Evolutionary conservation across 2,329 filamentous ascomycete species (phyloP).

Genomic region (Cercospora janseana): DNA sequence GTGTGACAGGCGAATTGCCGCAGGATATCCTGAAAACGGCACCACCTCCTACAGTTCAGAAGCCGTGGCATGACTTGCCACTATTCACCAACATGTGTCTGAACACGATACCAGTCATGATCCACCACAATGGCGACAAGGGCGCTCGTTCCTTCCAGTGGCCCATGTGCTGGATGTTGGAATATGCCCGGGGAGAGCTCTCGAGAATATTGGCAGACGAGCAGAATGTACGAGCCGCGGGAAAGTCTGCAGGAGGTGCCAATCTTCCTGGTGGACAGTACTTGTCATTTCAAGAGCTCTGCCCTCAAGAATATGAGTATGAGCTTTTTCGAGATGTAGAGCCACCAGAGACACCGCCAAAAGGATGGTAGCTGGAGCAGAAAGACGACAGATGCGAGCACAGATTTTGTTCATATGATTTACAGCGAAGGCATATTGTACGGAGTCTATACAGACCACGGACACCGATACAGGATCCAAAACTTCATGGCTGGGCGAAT

Average conservation of each 20-base stretch:
- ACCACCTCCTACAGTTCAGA: conserved; percentile 17
- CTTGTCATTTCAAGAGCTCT: conserved; percentile 23
- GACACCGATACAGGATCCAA: too few species aligned
- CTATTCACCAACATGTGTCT: conserved; percentile 30
- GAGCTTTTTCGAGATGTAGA: conserved; percentile 25
- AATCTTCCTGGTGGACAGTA: conserved; percentile 44
- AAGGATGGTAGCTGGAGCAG: neutral
- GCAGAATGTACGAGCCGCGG: conserved; percentile 26
- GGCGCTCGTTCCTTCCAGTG: conserved; percentile 20
- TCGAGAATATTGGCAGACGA: conserved; percentile 34
- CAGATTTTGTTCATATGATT: neutral
- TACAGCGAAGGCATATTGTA: neutral
- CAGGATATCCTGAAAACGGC: conserved; percentile 23
- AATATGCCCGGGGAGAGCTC: conserved; percentile 15
- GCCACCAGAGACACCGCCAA: conserved; percentile 6
- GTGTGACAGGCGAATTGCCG: conserved; percentile 16
- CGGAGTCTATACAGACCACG: neutral
- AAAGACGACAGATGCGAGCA: neutral
- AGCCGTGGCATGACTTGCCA: conserved; percentile 23
- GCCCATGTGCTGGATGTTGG: conserved; percentile 26
- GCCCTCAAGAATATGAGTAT: conserved; percentile 24
- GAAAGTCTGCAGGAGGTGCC: conserved; percentile 38
- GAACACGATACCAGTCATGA: conserved; percentile 31
- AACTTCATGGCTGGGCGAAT: too few species aligned
- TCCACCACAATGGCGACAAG: conserved; percentile 32